Evolutionary conservation across 2,329 filamentous ascomycete genomes (phyloP).

Genomic region (Aspergillus intermedius): DNA sequence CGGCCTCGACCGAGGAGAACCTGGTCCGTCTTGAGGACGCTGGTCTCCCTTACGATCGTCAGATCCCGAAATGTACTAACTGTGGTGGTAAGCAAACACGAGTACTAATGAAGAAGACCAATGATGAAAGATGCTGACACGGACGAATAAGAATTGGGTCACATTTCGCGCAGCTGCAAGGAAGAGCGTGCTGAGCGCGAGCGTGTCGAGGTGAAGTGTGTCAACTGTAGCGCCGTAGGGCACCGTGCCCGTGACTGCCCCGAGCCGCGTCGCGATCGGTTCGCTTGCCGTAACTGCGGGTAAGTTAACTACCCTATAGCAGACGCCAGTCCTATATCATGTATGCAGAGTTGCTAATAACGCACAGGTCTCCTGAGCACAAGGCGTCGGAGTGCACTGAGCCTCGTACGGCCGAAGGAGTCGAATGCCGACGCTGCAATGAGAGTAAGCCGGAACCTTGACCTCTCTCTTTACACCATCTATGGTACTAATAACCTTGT

Average conservation of each 20-base stretch:
- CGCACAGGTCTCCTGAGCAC: constrained; percentile 37
- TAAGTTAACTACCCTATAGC: constrained; percentile 14
- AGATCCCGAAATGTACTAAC: constrained; percentile 46
- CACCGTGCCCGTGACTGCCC: constrained; percentile 46
- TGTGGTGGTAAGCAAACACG: constrained; percentile 38
- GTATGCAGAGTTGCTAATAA: background rate
- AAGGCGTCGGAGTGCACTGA: constrained; percentile 44
- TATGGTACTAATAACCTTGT: background rate
- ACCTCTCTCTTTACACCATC: background rate
- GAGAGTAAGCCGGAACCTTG: constrained; percentile 25
- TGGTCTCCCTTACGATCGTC: constrained; percentile 45
- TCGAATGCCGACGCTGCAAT: constrained; percentile 42
- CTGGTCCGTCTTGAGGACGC: constrained; percentile 46
- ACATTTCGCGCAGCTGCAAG: constrained; percentile 42
- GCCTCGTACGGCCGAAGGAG: constrained; percentile 35
- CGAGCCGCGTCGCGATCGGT: constrained; percentile 30
- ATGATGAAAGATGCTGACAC: background rate
- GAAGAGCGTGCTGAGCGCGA: constrained; percentile 39
- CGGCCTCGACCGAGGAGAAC: constrained; percentile 44
- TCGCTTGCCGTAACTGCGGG: constrained; percentile 50
- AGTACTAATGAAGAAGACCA: background rate
- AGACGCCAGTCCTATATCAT: background rate
- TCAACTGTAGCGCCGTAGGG: constrained; percentile 42
- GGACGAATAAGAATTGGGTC: constrained; percentile 39
- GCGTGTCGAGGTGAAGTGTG: constrained; percentile 43